phyloP scores from a whole-genome alignment of 768 basidiomycete genomes.

The Amylocystis lapponica region DNA sequence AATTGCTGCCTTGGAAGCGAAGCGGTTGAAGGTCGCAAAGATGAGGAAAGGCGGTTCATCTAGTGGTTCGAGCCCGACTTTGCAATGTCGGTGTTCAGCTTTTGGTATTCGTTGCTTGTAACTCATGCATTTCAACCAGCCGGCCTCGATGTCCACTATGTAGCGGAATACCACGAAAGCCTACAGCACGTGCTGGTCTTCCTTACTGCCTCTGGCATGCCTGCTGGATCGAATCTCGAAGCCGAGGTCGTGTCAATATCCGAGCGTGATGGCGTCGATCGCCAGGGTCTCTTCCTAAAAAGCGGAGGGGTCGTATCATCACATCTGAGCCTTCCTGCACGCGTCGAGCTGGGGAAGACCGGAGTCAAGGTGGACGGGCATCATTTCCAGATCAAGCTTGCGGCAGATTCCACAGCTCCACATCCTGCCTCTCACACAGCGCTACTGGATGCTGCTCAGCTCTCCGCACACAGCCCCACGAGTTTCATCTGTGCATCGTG shows the following conservation, averaged over 20 bases:
- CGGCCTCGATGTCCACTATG: conserved; percentile 40
- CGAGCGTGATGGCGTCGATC: conserved; percentile 20
- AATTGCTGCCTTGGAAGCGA: conserved; percentile 6
- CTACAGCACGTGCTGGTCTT: conserved; percentile 77
- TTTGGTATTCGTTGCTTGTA: not conserved
- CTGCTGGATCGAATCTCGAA: conserved; percentile 47
- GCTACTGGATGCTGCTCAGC: conserved; percentile 67
- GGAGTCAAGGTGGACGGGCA: conserved; percentile 46
- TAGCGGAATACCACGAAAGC: conserved; percentile 82
- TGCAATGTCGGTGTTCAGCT: conserved; percentile 17
- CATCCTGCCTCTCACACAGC: conserved; percentile 27
- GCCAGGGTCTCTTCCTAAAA: conserved; percentile 58
- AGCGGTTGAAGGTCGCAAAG: conserved; percentile 13
- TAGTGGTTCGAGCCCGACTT: conserved; percentile 17
- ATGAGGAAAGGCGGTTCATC: conserved; percentile 23
- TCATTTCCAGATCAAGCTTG: conserved; percentile 72
- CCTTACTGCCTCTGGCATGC: conserved; percentile 48
- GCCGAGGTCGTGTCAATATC: conserved; percentile 55
- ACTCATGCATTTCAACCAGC: conserved; percentile 6
- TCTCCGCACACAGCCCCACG: conserved; percentile 47
- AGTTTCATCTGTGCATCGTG: conserved; percentile 78
- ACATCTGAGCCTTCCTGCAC: conserved; percentile 32
- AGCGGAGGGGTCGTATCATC: conserved; percentile 53
- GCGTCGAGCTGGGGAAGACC: conserved; percentile 60
- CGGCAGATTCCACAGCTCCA: conserved; percentile 22